Base-by-base conservation (phyloP, 2,329 filamentous ascomycete genomes). In the Cordyceps javanica region DNA sequence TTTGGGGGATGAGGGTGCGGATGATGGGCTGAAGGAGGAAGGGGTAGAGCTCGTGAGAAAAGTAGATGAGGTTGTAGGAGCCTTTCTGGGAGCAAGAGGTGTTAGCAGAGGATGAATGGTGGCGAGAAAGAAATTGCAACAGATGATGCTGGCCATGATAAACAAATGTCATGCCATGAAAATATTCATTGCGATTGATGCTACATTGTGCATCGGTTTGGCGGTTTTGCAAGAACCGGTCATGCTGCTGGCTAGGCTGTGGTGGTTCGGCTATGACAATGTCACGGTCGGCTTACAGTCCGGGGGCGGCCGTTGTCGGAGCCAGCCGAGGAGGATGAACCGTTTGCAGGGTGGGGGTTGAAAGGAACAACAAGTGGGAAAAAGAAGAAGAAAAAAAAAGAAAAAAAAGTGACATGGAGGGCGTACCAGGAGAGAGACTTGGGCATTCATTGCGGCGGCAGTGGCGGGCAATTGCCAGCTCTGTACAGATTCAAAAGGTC, bases 41-140 rank as follows among this genome's bases (percentile, higher is more conserved):
- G 5, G 87, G 78, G 72, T 96, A 88, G 49, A 94, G 80, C 56
- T 86, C 78, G 60, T 95, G 76, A 1, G 93, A 92, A 59, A 97
- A 92, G 71, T 97, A 92, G 67, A 97, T 91, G 60, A 99, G 80
- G 66, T 87, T 91, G 66, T 96, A 85, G 62, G 86, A 87, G 64
- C 91, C 91, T 67, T 96, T 88, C 94, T 97, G 26, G 59, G 66
- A 56, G n/a, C n/a, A n/a, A n/a, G n/a, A n/a, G 26, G n/a, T 14
- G 56, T 59, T 51, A 48, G 44, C 6, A 8, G 3, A 16, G 21
- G 10, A 1, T 30, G 1, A 26, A 16, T 39, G 7, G 4, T 36
- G 14, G 14, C 19, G 16, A 39, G 16, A 5, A 14, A 6, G 36
- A 4, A 4, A 39, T 36, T 9, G 16, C 19, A n/a, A 6, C 5